Evolutionary conservation across 257 asterid species (phyloP).

Genomic region (Capsicum pubescens): DNA sequence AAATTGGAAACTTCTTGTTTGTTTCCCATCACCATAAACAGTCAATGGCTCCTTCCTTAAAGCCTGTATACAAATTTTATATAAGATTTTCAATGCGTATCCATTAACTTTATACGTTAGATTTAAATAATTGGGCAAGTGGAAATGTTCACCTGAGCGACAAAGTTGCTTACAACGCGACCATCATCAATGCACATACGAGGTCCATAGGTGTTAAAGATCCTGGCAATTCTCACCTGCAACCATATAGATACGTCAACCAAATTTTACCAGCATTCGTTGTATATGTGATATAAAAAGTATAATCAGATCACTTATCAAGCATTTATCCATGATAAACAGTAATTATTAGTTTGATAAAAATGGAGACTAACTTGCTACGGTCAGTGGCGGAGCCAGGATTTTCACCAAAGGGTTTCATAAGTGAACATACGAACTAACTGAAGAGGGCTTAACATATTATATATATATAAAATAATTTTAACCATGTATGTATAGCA

Average conservation of each 20-base stretch:
- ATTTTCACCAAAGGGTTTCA: too few species aligned
- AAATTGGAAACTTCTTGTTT: slow-evolving; percentile 92
- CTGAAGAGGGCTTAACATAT: too few species aligned
- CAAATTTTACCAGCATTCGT: background rate
- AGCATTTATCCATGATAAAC: too few species aligned
- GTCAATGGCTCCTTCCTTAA: slow-evolving; percentile 94
- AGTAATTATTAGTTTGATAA: too few species aligned
- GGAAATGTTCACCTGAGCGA: slow-evolving; percentile 79
- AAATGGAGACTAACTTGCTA: too few species aligned
- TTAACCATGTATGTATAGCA: too few species aligned
- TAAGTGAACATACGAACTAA: too few species aligned
- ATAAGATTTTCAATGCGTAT: background rate
- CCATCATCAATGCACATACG: slow-evolving; percentile 99
- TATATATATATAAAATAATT: too few species aligned
- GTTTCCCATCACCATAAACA: slow-evolving; percentile 97
- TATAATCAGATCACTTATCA: too few species aligned
- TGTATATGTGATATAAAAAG: too few species aligned
- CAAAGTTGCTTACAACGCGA: slow-evolving; percentile 98
- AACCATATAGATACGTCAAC: background rate
- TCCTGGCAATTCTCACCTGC: slow-evolving; percentile 96
- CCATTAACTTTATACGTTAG: background rate
- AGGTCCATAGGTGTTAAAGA: slow-evolving; percentile 96
- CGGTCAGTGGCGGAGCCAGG: too few species aligned
- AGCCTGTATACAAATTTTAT: slow-evolving; percentile 55
- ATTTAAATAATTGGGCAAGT: background rate